A percentile compares a stretch with the other conserved stretches of the same genome.
Conservation (phyloP, 2,329 filamentous ascomycete genomes). For the Colletotrichum sp. region DNA sequence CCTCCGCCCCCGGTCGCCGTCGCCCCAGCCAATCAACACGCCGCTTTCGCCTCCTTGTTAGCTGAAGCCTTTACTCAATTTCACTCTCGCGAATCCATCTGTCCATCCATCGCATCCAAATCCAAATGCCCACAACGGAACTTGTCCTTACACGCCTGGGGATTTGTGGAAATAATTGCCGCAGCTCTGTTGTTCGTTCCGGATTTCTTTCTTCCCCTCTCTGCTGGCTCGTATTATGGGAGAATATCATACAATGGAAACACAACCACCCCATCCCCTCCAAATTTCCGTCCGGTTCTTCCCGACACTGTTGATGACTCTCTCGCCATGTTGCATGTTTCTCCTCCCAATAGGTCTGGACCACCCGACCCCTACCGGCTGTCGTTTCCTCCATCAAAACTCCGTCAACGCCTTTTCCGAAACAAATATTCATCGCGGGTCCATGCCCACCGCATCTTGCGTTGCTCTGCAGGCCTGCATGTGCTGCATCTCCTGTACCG, state of each 20-base stretch:
- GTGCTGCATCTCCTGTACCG: conserved; percentile 4
- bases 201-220: background rate
- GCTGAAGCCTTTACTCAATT: conserved; percentile 15
- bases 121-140: conserved; percentile 13
- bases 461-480: background rate
- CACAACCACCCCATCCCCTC: background rate
- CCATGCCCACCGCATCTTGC: background rate
- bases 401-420: conserved; percentile 5
- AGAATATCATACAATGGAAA: background rate
- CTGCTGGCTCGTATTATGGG: conserved; percentile 3
- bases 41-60: background rate
- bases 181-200: background rate
- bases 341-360: background rate
- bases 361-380: background rate
- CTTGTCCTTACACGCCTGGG: background rate
- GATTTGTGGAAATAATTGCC: conserved; percentile 7
- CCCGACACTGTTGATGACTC: conserved; percentile 4
- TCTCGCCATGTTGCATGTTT: background rate
- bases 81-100: background rate
- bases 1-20: background rate
- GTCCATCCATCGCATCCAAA: background rate
- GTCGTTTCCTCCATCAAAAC: background rate
- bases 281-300: conserved; percentile 2
- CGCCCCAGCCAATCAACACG: background rate
- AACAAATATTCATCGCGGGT: background rate